phyloP scores from a whole-genome alignment of 163 green algal genomes.

The Coccomyxa subellipsoidea region DNA sequence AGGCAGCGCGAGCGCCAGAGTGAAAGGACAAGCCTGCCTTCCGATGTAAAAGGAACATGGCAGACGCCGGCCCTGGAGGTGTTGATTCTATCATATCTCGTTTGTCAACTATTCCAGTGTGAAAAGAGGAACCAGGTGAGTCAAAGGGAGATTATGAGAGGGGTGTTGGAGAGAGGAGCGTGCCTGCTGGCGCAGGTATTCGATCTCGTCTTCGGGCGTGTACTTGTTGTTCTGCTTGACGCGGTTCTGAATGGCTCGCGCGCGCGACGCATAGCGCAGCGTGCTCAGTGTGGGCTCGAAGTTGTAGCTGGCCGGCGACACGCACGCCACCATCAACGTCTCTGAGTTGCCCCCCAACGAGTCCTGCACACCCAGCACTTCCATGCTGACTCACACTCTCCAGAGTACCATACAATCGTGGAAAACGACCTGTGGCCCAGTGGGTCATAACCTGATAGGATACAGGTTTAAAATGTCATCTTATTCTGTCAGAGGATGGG shows the following conservation, averaged over 20 bases:
- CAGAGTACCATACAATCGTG: too few relatives aligned
- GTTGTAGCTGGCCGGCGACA: conserved; percentile 23
- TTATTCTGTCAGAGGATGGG: too few relatives aligned
- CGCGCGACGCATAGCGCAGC: conserved; percentile 46
- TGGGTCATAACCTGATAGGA: too few relatives aligned
- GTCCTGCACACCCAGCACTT: conserved; percentile 26
- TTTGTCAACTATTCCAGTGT: not conserved
- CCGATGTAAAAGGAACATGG: not conserved
- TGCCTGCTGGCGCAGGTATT: conserved; percentile 1
- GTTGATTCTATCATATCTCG: not conserved
- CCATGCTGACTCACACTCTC: too few relatives aligned
- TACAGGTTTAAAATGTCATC: too few relatives aligned
- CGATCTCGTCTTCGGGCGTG: conserved; percentile 38
- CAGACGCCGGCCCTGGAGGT: not conserved
- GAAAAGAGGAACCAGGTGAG: too few relatives aligned
- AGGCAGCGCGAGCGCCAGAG: too few relatives aligned
- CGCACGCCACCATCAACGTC: conserved; percentile 37
- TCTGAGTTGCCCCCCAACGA: conserved; percentile 29
- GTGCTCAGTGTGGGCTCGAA: conserved; percentile 34
- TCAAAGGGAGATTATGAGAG: not conserved
- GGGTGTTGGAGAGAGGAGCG: not conserved
- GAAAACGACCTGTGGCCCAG: too few relatives aligned
- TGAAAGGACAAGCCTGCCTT: too few relatives aligned
- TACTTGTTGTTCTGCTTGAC: conserved; percentile 43
- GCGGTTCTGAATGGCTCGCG: conserved; percentile 53